Base-by-base conservation (phyloP, 108 stramenopile genomes). In the Nitzschia inconspicua region DNA sequence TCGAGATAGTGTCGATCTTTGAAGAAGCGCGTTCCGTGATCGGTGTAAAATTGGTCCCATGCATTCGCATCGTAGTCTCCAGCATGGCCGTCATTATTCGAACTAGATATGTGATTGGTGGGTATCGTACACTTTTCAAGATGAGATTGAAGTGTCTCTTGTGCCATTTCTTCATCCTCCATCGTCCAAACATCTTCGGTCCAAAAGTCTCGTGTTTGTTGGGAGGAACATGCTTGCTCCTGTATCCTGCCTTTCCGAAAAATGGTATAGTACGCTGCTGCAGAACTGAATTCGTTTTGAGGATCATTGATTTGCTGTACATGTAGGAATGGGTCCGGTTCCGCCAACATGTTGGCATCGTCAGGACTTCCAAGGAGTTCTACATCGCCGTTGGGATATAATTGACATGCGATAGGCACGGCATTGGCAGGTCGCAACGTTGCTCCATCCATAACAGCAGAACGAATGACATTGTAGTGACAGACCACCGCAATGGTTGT, bases 1-100 rank as follows among this genome's bases (percentile, higher is more conserved):
- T 83, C 57, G 28, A 95, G 68, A 55, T 95, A 95, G 60, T 95
- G 94, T 18, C 91, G 68, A 72, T 95, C 89, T 49, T 89, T 83
- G 72, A 89, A 95, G 66, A 91, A 91, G 29, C 82, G 75, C 13
- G 71, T 84, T 36, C 65, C 54, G 59, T 91, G 85, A 7, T 70
- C 59, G 5, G 63, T 25, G 53, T 95, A 95, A 51, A 92, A 92
- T 41, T 58, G 47, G 51, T 95, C 77, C 94, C 94, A 95, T 31
- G 72, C 78, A 10, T 73, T 67, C 0, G 62, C 54, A 9, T 85
- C 79, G 2, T 47, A 37, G 10, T 60, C 44, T 26, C 65, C 65
- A n/a, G 47, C 42, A 7, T 43, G 1, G 8, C 13, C 4, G 11
- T 39, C 14, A 25, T 7, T 14, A 9, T 14, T 36, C 9, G 8